Conservation (phyloP, 129 eudicot species). For the Ambrosia artemisiifolia region DNA sequence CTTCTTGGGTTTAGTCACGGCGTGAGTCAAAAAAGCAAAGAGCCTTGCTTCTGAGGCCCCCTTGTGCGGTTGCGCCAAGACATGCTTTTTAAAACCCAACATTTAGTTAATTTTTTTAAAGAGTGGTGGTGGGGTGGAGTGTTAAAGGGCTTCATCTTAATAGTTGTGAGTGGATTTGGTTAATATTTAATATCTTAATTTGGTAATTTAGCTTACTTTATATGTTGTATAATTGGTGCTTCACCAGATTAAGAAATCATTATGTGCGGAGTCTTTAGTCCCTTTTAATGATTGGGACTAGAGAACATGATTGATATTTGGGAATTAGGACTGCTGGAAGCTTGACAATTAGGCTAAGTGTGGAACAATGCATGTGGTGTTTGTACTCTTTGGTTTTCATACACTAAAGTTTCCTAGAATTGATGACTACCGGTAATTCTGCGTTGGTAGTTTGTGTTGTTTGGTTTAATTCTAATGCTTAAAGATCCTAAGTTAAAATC, state of each 20-base stretch:
- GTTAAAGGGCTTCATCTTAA: background rate
- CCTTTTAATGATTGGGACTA: background rate
- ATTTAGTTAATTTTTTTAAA: background rate
- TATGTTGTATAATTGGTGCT: background rate
- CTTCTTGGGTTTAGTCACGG: no score
- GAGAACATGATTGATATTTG: background rate
- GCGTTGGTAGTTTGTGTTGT: background rate
- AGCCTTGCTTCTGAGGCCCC: no score
- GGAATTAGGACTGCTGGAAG: background rate
- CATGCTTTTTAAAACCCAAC: no score
- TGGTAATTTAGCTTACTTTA: background rate
- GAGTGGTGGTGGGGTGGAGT: background rate
- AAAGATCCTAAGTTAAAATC: background rate
- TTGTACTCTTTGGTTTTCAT: background rate
- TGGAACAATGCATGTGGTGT: background rate
- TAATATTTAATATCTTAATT: background rate
- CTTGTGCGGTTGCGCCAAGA: no score
- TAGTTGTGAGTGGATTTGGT: slow-evolving; percentile 5
- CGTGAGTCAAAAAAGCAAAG: no score
- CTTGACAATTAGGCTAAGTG: background rate
- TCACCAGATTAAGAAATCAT: background rate
- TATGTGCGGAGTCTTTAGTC: background rate
- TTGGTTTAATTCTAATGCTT: background rate
- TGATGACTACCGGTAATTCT: background rate
- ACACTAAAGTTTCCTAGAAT: background rate